Conservation (phyloP, 345 rosid species). For the Triadica sebifera region DNA sequence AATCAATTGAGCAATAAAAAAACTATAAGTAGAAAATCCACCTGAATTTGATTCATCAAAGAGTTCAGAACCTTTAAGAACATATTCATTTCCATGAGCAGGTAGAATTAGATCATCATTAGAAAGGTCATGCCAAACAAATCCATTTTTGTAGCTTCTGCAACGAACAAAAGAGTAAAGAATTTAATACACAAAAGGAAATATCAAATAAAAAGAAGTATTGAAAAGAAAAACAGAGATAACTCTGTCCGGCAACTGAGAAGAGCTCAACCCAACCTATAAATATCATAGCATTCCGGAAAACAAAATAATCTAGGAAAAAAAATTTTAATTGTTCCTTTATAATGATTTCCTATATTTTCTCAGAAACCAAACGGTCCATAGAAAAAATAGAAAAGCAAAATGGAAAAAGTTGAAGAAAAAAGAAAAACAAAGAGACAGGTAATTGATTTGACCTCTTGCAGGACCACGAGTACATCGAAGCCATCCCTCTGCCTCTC, state of each 20-base stretch:
- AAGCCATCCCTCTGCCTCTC: slow-evolving; percentile 93
- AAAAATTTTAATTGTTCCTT: too few relatives aligned
- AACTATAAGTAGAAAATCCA: slow-evolving; percentile 4
- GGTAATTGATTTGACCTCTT: slow-evolving; percentile 52
- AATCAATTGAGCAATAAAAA: background rate
- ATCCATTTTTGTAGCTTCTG: slow-evolving; percentile 96
- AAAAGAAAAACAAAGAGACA: background rate
- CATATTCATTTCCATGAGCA: slow-evolving; percentile 82
- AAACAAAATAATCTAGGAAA: too few relatives aligned
- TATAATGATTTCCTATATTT: background rate
- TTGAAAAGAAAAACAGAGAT: background rate
- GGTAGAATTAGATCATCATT: slow-evolving; percentile 87
- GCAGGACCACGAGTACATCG: slow-evolving; percentile 93
- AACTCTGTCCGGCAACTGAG: background rate
- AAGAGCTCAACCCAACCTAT: too few relatives aligned
- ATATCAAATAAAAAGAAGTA: background rate
- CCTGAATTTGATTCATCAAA: slow-evolving; percentile 74
- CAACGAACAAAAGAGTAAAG: slow-evolving; percentile 12
- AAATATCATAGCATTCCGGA: too few relatives aligned
- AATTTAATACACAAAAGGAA: background rate
- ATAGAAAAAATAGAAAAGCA: background rate
- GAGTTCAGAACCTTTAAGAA: slow-evolving; percentile 93
- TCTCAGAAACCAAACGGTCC: slow-evolving; percentile 15
- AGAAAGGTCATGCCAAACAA: slow-evolving; percentile 92
- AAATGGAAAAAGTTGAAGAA: background rate